Evolutionary conservation across 2,329 filamentous ascomycete species (phyloP).

Genomic region (Hypoxylon sp.): DNA sequence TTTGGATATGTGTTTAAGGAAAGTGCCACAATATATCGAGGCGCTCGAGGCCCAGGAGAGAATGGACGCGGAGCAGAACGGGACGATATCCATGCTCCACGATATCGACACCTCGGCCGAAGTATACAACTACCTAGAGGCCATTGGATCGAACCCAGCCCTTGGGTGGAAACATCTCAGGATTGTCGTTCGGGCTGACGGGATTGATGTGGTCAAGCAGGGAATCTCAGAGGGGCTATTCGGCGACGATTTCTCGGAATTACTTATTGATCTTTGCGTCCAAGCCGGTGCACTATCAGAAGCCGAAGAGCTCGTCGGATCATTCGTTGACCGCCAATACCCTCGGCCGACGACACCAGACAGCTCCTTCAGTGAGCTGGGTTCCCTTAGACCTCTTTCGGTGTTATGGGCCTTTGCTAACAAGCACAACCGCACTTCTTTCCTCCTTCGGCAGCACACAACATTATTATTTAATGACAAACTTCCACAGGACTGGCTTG

Average conservation of each 20-base stretch:
- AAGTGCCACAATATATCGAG: constrained; percentile 61
- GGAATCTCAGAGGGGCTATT: constrained; percentile 60
- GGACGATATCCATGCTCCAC: constrained; percentile 53
- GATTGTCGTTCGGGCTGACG: constrained; percentile 61
- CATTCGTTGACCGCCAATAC: constrained; percentile 54
- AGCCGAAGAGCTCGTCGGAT: constrained; percentile 57
- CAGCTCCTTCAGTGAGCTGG: constrained; percentile 48
- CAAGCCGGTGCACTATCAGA: constrained; percentile 55
- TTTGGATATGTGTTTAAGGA: constrained; percentile 62
- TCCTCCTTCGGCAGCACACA: constrained; percentile 56
- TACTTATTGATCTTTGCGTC: constrained; percentile 59
- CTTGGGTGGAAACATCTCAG: constrained; percentile 62
- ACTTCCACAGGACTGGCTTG: constrained; percentile 60
- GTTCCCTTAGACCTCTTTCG: constrained; percentile 50
- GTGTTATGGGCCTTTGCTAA: constrained; percentile 53
- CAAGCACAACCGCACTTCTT: constrained; percentile 50
- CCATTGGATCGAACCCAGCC: constrained; percentile 54
- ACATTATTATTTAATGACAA: constrained; percentile 52
- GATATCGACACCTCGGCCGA: constrained; percentile 57
- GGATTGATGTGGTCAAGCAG: constrained; percentile 57
- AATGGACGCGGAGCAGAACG: constrained; percentile 55
- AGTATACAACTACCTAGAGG: constrained; percentile 64
- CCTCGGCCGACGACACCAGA: constrained; percentile 53
- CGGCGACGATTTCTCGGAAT: constrained; percentile 55
- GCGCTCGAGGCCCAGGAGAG: constrained; percentile 59